A percentile compares a stretch with the other conserved stretches of the same genome.
These are phyloP conservation scores for Grifola frondosa DNA, from an alignment of 1,284 basidiomycete genomes.

Conservation along the genomic window DNA sequence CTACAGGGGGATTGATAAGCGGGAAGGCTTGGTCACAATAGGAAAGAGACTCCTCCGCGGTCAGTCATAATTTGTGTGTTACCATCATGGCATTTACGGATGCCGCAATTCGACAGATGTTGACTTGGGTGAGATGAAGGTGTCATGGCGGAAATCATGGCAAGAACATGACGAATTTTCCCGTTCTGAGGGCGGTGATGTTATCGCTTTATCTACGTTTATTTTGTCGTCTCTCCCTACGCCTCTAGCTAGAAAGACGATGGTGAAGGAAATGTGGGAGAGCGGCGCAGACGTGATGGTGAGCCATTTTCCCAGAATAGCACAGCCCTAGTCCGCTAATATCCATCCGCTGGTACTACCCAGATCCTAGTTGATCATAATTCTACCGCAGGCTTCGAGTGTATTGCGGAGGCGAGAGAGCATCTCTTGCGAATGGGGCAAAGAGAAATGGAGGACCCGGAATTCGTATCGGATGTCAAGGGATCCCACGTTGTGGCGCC, in stretches of 20 bases:
- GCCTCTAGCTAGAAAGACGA: slow-evolving; percentile 58
- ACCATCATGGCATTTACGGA: slow-evolving; percentile 3
- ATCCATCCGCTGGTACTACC: neutral
- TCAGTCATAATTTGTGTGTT: slow-evolving; percentile 29
- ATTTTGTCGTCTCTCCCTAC: slow-evolving; percentile 73
- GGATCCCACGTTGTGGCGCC: slow-evolving; percentile 85
- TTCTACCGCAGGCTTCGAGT: slow-evolving; percentile 75
- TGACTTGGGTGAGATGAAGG: slow-evolving; percentile 41
- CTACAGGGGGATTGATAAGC: slow-evolving; percentile 71
- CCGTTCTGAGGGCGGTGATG: slow-evolving; percentile 41
- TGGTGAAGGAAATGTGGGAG: slow-evolving; percentile 87
- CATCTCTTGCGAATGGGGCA: slow-evolving; percentile 70
- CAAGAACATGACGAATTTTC: slow-evolving; percentile 45
- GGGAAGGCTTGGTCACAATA: slow-evolving; percentile 64
- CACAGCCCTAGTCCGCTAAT: neutral
- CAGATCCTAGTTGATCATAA: slow-evolving; percentile 88
- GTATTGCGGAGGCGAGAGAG: slow-evolving; percentile 82
- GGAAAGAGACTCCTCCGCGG: slow-evolving; percentile 62
- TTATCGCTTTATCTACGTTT: slow-evolving; percentile 85
- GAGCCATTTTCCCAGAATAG: slow-evolving; percentile 17
- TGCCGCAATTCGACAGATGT: slow-evolving; percentile 39
- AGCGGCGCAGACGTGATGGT: slow-evolving; percentile 84
- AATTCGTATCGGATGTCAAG: slow-evolving; percentile 35
- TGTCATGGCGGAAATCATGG: slow-evolving; percentile 59
- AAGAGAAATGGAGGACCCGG: slow-evolving; percentile 51